phyloP scores from a whole-genome alignment of 2,329 filamentous ascomycete genomes.

The Elsinoe batatas region DNA sequence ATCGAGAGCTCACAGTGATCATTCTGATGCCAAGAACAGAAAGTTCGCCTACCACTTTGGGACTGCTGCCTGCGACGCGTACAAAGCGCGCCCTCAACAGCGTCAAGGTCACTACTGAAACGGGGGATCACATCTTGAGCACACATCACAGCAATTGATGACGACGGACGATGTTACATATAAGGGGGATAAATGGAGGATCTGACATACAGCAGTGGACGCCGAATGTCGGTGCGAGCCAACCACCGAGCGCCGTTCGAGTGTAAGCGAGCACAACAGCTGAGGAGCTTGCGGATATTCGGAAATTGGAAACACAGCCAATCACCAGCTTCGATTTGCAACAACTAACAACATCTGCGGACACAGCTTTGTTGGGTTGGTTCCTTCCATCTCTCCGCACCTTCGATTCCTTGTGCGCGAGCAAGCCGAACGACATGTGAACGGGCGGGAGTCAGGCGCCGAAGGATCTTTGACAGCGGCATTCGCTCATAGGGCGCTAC shows the following conservation, averaged over 20 bases:
- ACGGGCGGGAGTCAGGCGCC: neutral
- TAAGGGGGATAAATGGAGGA: neutral
- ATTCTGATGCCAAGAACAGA: too few species aligned
- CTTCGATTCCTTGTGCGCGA: neutral
- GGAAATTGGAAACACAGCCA: neutral
- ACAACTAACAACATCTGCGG: neutral
- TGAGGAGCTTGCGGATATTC: neutral
- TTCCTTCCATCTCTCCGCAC: neutral
- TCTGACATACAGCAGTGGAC: neutral
- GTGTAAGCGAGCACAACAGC: neutral
- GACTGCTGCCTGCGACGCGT: too few species aligned
- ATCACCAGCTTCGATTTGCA: neutral
- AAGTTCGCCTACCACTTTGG: too few species aligned
- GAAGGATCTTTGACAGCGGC: constrained; percentile 1
- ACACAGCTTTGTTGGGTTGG: neutral
- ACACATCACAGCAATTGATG: neutral
- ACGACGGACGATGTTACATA: neutral
- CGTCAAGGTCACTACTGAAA: too few species aligned
- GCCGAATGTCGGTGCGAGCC: neutral
- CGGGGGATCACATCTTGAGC: too few species aligned
- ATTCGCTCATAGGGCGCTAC: neutral
- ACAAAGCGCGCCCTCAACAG: too few species aligned
- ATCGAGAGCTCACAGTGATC: too few species aligned
- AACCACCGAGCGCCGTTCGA: neutral
- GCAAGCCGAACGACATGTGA: constrained; percentile 2